Evolutionary conservation across 331 rosid species (phyloP), one percentile per base, ranked within the genome.

Genomic region (Prunus yedoensis): DNA sequence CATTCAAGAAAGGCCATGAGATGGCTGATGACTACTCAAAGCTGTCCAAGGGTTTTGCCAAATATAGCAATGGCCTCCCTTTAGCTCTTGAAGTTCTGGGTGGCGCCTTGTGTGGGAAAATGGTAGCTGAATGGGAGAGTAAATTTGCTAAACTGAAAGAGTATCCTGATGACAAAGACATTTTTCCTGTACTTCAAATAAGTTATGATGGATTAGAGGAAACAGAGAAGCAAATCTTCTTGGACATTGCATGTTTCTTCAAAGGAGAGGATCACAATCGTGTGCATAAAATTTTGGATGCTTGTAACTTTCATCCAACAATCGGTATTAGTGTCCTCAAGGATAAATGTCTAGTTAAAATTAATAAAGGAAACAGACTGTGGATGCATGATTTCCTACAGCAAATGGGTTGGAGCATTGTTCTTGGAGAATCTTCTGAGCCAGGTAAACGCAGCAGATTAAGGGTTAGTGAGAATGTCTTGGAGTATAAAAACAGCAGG

Each of bases 381-480:
- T 71, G 65, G 75, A 71, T 56, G 66, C 75, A 71, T 71, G 65
- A 71, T 71, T 71, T 71, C 15, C 10, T 71, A 8, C 64, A 23
- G 11, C 17, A 43, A 43, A 35, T 57, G 53, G 75, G 75, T 54
- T 32, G 66, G 59, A 27, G 56, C 0, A 8, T 71, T 54, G 65
- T 71, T 8, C 23, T 4, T 20, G 1, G 11, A 35, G 52, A 71
- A 71, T 71, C 20, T 20, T 1, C 2, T 30, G 38, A 60, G 9
- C 75, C 53, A 0, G 75, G 75, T 0, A 20, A 20, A 7, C 38
- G 75, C 9, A 71, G 65, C 14, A n/a, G 75, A 35, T 38, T 71
- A 21, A 54, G 75, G 75, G 50, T 53, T 71, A 8, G 14, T 35
- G 21, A 54, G 15, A 32, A 71, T 32, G 38, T 32, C 38, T 32